Evolutionary conservation across 116 monocot species (phyloP), one percentile per base, ranked within the genome.

Genomic region (Papilionanthe hybrid): DNA sequence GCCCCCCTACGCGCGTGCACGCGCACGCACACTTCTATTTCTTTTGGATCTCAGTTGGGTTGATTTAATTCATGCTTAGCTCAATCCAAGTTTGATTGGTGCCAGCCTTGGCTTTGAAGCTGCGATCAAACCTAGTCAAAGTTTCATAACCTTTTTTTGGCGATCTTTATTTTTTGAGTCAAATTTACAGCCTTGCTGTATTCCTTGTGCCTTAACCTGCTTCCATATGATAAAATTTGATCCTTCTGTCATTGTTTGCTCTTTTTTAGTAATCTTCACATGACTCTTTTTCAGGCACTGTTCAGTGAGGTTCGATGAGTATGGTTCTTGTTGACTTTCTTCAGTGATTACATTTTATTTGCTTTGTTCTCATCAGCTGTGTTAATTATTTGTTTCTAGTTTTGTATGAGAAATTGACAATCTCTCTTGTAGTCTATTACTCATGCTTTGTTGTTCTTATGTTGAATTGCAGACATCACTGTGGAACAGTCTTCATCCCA

Each of bases 401-500:
- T 49, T 27, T 50, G 49, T 50, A 48, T 27, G 47, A 5, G 23
- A 48, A 25, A 47, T 75, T 49, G 7, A 28, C 4, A 49, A 18
- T 47, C 25, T 23, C 10, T 32, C 43, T 3, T 47, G 50, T 18
- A 42, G 72, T 75, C 25, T 68, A 73, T 37, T 79, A 73, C 73
- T 80, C 20, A 10, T 79, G 41, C 12, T 72, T 42, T 55, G 53
- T 72, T 60, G 20, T 72, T 75, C 11, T 82, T 63, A 42, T 43
- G 44, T 20, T n/a, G 29, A 73, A 73, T 79, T 84, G 4, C 81
- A 98, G 98, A 91, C 98, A 79, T 92, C 94, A 50, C 78, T 91
- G 44, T 98, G 98, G 98, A 88, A 84, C 78, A 98, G 93, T 60
- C 83, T 98, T 77, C 84, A 93, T 83, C 98, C 98, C 15, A 73